A percentile compares a stretch with the other conserved stretches of the same genome.
Conservation (phyloP, 2,329 filamentous ascomycete species). For the Chrysosporium queenslandicum region DNA sequence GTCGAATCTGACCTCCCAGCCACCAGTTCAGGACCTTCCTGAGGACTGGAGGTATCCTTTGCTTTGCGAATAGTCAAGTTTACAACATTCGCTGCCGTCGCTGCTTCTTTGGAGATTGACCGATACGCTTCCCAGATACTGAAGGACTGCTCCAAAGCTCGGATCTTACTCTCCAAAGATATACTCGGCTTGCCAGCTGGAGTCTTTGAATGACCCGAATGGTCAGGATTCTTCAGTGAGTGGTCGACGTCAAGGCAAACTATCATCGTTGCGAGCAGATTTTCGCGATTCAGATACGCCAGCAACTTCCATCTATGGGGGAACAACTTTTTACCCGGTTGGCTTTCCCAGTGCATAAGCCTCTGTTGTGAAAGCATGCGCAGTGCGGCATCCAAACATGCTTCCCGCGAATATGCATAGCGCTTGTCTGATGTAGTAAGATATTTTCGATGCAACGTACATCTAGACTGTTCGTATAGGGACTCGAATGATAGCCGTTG, state of each 20-base stretch:
- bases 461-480: slow-evolving; percentile 26
- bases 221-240: slow-evolving; percentile 13
- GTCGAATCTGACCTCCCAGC: neutral
- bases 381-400: slow-evolving; percentile 39
- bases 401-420: slow-evolving; percentile 34
- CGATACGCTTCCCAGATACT: slow-evolving; percentile 1
- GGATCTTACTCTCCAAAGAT: slow-evolving; percentile 3
- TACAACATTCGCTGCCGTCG: slow-evolving; percentile 1
- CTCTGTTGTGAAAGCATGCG: slow-evolving; percentile 38
- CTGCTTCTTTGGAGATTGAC: slow-evolving; percentile 2
- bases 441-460: slow-evolving; percentile 32
- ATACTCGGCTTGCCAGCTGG: neutral
- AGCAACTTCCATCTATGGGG: slow-evolving; percentile 38
- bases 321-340: slow-evolving; percentile 33
- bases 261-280: slow-evolving; percentile 41
- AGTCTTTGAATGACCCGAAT: neutral
- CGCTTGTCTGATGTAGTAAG: slow-evolving; percentile 26
- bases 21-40: neutral
- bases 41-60: neutral
- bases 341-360: slow-evolving; percentile 34
- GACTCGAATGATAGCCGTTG: slow-evolving; percentile 26
- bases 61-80: neutral
- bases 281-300: slow-evolving; percentile 38
- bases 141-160: slow-evolving; percentile 1
- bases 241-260: slow-evolving; percentile 37